Base-by-base conservation (phyloP, 192 early-diverging fungal species). In the Entomortierella parvispora region DNA sequence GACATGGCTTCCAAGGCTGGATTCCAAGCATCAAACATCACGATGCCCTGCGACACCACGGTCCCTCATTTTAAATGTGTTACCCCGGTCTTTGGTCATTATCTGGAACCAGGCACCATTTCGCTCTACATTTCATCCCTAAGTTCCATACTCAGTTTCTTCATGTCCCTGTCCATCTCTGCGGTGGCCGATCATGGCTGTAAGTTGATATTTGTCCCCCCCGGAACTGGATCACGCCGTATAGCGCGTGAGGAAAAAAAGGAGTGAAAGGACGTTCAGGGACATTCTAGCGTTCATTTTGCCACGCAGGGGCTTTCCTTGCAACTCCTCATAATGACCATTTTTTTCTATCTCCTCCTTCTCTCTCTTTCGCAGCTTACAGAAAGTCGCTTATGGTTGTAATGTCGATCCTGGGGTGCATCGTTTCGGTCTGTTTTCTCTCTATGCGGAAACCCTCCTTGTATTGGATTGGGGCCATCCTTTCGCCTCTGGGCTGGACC, bases 181-280 rank as follows among this genome's bases (percentile, higher is more conserved):
- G 64, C 82, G 0, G 65, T 83, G 3, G 82, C 82, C 34, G 82
- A 83, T 59, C 67, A 80, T 47, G 71, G 78, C 40, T 71, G 63
- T 66, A 65, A 61, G 62, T 58, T 47, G 25, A 37, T 23, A 17
- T 37, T 17, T 31, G 44, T 44, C 46, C 1, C 52, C 7, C 22
- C 32, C 18, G 4, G 22, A 18, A 23, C n/a, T n/a, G 0, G 26
- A 25, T 31, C 29, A 31, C 4, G 23, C 2, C 6, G 6, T 12
- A 14, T 53, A 0, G 2, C 28, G 28, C 26, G 14, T 31, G n/a
- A 8, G 10, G n/a, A 8, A 22, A 31, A 6, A 7, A 31, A 25
- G 23, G 29, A 52, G 26, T 6, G 49, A 51, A 31, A 53, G 20
- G 4, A 22, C 20, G 47, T 2, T 49, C 7, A 25, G 26, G 15